Base-by-base conservation (phyloP, 768 basidiomycete species). In the Amylocystis lapponica region DNA sequence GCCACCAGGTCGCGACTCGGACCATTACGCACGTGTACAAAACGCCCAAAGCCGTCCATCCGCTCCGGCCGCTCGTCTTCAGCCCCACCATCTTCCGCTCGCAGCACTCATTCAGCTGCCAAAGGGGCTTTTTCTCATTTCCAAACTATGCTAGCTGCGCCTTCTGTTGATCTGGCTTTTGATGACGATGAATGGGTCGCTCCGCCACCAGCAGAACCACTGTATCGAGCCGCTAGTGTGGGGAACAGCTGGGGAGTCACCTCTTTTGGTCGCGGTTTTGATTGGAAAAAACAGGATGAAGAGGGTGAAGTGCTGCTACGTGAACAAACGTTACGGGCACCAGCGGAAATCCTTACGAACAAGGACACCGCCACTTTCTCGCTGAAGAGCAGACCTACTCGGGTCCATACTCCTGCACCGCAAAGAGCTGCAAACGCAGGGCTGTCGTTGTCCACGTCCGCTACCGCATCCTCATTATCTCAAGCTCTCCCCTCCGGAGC, bases 221-320 rank as follows among this genome's bases (percentile, higher is more conserved):
- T 82, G 16, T 79, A 81, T 63, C 69, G 76, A 46, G 66, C 81
- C 6, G 73, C 83, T 30, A 84, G 81, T 46, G 79, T 83, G 41
- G 78, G 81, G 25, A 78, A 79, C 48, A 88, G 86, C 63, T 91
- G 86, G 85, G 83, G 83, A 6, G 86, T 91, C 48, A 90, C 88
- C 16, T 86, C 78, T 27, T 82, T 90, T 36, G 88, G 88, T 10
- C 78, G 84, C 36, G 88, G 88, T 14, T 89, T 87, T 57, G 71
- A 86, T 61, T 89, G 87, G 84, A 72, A 71, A 43, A 64, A 71
- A 20, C 46, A 53, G 21, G 69, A 69, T 27, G 58, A 64, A 17
- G 53, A 62, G 22, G 43, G 46, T 29, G 47, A 46, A 22, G 36
- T 33, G 14, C 37, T 48, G 11, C 23, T 44, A 32, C 19, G 26